These are phyloP conservation scores for Apiotrichum veenhuisii DNA, from an alignment of 1,284 basidiomycete genomes.

Conservation along the genomic window DNA sequence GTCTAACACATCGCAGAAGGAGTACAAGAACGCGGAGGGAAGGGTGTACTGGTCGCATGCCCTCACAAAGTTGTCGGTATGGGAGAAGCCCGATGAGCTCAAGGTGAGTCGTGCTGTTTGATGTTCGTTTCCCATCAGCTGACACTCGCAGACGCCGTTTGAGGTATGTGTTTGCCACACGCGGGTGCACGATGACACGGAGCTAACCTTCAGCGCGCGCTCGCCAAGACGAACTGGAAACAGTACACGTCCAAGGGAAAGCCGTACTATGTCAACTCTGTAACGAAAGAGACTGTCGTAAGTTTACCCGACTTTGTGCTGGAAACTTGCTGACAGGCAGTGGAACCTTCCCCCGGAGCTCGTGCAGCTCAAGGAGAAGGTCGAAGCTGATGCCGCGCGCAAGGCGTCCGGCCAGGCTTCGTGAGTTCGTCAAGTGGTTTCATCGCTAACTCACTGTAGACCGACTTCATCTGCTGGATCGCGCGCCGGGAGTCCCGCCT, in stretches of 20 bases:
- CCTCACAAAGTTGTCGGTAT: constrained; percentile 49
- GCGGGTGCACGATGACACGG: background rate
- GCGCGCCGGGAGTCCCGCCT: constrained; percentile 11
- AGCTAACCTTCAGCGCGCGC: constrained; percentile 60
- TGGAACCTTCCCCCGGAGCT: constrained; percentile 94
- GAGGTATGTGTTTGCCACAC: constrained; percentile 58
- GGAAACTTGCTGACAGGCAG: constrained; percentile 41
- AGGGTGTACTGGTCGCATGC: constrained; percentile 49
- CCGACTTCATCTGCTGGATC: constrained; percentile 6
- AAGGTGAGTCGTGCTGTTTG: constrained; percentile 21
- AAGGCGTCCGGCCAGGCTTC: constrained; percentile 23
- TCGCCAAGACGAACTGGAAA: constrained; percentile 83
- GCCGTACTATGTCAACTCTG: constrained; percentile 83
- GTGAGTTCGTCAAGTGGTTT: constrained; percentile 16
- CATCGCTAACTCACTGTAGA: constrained; percentile 4
- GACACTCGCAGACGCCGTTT: constrained; percentile 73
- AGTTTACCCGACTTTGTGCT: background rate
- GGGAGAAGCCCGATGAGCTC: constrained; percentile 52
- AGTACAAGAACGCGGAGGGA: constrained; percentile 48
- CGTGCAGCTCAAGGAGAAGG: constrained; percentile 69
- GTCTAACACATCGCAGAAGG: constrained; percentile 26
- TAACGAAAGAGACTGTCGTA: constrained; percentile 49
- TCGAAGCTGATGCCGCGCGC: constrained; percentile 62
- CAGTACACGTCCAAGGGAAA: constrained; percentile 83
- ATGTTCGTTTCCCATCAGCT: background rate